These are phyloP conservation scores for Aspergillus biplanus DNA, from an alignment of 495 filamentous ascomycete genomes.

Conservation along the genomic window DNA sequence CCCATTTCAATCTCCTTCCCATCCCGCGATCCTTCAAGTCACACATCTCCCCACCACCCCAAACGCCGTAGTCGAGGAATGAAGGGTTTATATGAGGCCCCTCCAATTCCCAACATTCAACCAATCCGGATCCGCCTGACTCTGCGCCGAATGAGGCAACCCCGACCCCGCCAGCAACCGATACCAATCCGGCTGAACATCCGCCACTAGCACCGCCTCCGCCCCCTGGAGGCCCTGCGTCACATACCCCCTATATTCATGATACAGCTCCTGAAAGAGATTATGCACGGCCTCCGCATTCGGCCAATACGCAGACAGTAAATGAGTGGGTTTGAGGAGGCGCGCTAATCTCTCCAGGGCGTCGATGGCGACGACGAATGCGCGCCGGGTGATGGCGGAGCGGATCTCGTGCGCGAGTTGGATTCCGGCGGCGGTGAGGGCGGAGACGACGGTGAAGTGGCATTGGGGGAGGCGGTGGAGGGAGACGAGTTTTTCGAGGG, in stretches of 20 bases:
- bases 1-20: too few species aligned
- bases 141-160: not conserved
- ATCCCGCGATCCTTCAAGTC: too few species aligned
- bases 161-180: not conserved
- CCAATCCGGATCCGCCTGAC: not conserved
- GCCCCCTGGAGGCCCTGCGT: not conserved
- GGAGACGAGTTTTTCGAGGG: not conserved
- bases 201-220: not conserved
- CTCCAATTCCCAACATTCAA: not conserved
- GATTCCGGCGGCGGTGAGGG: conserved; percentile 15
- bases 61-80: too few species aligned
- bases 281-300: conserved; percentile 23
- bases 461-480: conserved; percentile 10
- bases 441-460: conserved; percentile 19
- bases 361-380: not conserved
- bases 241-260: conserved; percentile 3
- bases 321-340: not conserved
- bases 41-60: too few species aligned
- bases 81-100: not conserved
- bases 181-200: not conserved
- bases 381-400: not conserved
- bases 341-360: not conserved
- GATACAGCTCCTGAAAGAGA: conserved; percentile 15
- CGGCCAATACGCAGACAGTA: conserved; percentile 18
- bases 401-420: conserved; percentile 8